Conservation (phyloP, 2,329 filamentous ascomycete species). For the Capronia americana region DNA sequence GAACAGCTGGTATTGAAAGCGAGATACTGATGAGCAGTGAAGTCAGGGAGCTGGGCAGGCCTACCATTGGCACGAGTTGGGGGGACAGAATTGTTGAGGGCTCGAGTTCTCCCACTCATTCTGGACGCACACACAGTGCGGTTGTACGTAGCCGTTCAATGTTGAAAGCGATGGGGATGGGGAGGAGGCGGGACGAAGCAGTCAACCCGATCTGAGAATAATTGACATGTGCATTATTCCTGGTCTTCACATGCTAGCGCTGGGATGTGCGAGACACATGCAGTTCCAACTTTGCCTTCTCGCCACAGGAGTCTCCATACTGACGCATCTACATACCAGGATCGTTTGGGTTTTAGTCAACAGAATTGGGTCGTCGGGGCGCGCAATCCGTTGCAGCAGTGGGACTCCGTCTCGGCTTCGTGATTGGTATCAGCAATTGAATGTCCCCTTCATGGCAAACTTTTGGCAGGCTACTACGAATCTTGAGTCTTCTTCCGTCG, state of each 20-base stretch:
- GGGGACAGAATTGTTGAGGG: slow-evolving; percentile 10
- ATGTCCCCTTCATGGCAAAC: not conserved
- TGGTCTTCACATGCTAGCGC: slow-evolving; percentile 4
- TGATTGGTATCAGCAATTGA: not conserved
- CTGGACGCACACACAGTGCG: not conserved
- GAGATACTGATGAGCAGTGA: not conserved
- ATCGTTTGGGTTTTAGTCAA: not conserved
- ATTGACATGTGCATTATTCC: slow-evolving; percentile 10
- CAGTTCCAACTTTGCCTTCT: not conserved
- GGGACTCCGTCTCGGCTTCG: not conserved
- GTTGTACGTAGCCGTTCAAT: not conserved
- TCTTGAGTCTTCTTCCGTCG: not conserved
- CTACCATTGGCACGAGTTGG: not conserved
- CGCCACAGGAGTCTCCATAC: slow-evolving; percentile 1
- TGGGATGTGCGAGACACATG: not conserved
- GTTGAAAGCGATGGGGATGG: not conserved
- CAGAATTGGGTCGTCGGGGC: not conserved
- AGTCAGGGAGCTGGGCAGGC: not conserved
- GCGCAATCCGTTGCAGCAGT: not conserved
- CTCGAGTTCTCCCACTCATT: not conserved
- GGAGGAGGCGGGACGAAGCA: not conserved
- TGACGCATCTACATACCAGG: not conserved
- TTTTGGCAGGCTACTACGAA: no score
- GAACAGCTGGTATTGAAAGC: not conserved
- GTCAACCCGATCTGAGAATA: not conserved